Base-by-base conservation (phyloP, 1,139 yeast genomes). In the Cylindricascospora bacillispora region DNA sequence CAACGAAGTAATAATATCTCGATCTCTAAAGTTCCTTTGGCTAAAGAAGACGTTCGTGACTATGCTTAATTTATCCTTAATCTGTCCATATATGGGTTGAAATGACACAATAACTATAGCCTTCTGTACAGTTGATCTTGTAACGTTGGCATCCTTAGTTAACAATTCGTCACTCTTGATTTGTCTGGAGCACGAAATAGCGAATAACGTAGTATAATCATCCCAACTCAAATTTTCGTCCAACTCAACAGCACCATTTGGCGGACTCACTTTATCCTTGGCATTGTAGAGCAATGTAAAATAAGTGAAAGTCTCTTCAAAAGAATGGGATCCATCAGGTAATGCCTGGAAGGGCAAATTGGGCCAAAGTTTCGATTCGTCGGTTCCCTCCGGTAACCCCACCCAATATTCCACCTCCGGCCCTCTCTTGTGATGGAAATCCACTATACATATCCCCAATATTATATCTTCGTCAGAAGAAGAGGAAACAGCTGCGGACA, bases 371-470 rank as follows among this genome's bases (percentile, higher is more conserved):
- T 57, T 50, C 0, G 67, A 57, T 17, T 68, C 57, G 9, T 45
- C 51, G 0, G 48, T 43, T 1, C 43, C 59, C 1, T 63, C 63
- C 31, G 73, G 71, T 35, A 76, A 70, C 13, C 93, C 85, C 29
- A 73, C 65, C 85, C 95, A 82, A 60, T 82, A 83, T 54, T 86
- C 95, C 13, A 89, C 74, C 50, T 89, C 97, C 0, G 98, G 98
- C 1, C 98, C 98, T 35, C 94, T 59, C 15, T 79, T 68, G 48
- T 89, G 98, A 51, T 89, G 95, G 62, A 89, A 89, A 42, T 92
- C 94, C 13, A 86, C 94, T 13, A 89, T 70, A 41, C 94, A 78
- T 11, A 86, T 72, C 4, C 94, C 95, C 54, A 82, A 77, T 4
- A 85, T 68, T 46, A 70, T 47, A 5, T 24, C 20, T 15, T 25